A percentile compares a stretch with the other conserved stretches of the same genome.
These are phyloP conservation scores for Albizia julibrissin DNA, from an alignment of 306 rosid genomes.

Conservation along the genomic window DNA sequence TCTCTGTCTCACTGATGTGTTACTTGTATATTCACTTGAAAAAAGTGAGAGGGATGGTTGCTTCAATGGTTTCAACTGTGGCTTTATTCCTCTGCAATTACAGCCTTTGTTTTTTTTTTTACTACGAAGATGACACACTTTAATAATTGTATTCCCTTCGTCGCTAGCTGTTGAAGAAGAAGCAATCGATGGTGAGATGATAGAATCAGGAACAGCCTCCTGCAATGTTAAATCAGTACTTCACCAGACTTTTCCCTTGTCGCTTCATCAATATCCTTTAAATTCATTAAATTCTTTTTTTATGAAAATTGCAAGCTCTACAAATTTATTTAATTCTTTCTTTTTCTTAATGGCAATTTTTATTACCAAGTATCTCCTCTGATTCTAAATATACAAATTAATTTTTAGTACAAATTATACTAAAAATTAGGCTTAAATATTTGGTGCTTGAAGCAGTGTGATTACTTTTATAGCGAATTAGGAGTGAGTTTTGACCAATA, in stretches of 20 bases:
- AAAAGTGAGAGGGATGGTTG: background rate
- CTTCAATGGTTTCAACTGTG: background rate
- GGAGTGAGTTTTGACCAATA: background rate
- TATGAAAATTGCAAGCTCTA: background rate
- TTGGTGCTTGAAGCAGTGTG: too few species aligned
- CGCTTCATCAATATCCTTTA: background rate
- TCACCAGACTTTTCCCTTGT: background rate
- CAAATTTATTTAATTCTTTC: too few species aligned
- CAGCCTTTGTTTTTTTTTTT: conserved; percentile 3
- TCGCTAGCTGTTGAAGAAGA: background rate
- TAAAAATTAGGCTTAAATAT: too few species aligned
- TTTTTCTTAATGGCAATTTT: too few species aligned
- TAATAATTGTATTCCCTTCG: conserved; percentile 14
- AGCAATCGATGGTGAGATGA: background rate
- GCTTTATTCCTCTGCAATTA: conserved; percentile 39
- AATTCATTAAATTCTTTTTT: background rate
- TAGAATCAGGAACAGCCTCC: background rate
- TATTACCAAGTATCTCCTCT: too few species aligned
- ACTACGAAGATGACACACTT: conserved; percentile 24
- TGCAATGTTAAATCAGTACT: background rate
- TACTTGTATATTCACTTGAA: background rate
- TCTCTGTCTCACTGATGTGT: background rate
- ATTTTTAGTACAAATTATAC: too few species aligned
- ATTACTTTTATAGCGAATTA: background rate
- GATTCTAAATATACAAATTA: too few species aligned